phyloP scores from a whole-genome alignment of 2,329 filamentous ascomycete species.

The Colletotrichum australisinense region DNA sequence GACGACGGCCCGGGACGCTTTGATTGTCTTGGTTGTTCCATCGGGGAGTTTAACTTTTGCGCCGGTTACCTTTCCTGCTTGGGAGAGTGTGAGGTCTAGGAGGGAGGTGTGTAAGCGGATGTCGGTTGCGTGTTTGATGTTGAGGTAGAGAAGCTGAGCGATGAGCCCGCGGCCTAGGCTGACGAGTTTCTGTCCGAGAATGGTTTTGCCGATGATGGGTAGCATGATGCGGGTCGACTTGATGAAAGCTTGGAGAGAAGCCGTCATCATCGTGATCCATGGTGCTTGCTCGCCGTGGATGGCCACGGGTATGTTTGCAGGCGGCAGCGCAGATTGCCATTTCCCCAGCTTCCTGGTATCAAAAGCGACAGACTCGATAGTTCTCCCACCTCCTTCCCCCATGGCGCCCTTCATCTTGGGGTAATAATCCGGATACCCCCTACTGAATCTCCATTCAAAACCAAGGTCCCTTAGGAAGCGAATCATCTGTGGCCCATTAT shows the following conservation, averaged over 20 bases:
- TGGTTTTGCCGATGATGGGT: slow-evolving; percentile 17
- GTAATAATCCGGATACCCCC: slow-evolving; percentile 47
- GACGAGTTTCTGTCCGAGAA: slow-evolving; percentile 35
- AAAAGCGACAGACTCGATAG: slow-evolving; percentile 43
- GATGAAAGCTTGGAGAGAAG: background rate
- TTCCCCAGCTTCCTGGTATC: slow-evolving; percentile 41
- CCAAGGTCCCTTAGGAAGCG: slow-evolving; percentile 42
- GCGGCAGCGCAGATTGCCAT: slow-evolving; percentile 39
- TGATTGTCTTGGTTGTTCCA: slow-evolving; percentile 39
- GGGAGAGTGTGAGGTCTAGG: slow-evolving; percentile 26
- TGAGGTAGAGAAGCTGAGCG: slow-evolving; percentile 39
- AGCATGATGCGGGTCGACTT: slow-evolving; percentile 1
- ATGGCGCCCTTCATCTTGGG: slow-evolving; percentile 39
- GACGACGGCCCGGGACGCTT: slow-evolving; percentile 44
- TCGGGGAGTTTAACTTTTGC: slow-evolving; percentile 17
- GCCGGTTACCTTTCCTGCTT: slow-evolving; percentile 40
- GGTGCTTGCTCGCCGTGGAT: slow-evolving; percentile 31
- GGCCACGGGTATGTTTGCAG: slow-evolving; percentile 28
- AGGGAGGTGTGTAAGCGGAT: slow-evolving; percentile 24
- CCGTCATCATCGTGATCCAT: slow-evolving; percentile 1
- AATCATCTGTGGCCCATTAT: slow-evolving; percentile 45
- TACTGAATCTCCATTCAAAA: slow-evolving; percentile 41
- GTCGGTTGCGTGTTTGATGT: slow-evolving; percentile 27
- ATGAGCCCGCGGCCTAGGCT: slow-evolving; percentile 41
- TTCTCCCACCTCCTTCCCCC: slow-evolving; percentile 38